These are phyloP conservation scores for Melanogaster broomeanus DNA, from an alignment of 768 basidiomycete species.

Conservation along the genomic window DNA sequence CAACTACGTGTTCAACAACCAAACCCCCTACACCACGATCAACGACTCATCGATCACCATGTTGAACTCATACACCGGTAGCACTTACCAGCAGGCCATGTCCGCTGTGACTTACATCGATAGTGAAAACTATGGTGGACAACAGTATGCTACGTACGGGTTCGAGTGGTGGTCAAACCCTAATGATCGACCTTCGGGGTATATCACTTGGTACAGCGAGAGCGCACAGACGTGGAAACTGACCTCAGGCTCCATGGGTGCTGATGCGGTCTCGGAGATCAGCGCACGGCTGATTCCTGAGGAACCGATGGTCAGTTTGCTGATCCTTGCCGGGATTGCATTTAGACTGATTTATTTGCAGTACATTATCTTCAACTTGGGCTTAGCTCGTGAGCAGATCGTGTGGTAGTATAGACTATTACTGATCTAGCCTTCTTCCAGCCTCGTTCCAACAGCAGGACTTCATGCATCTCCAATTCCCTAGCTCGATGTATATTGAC, in stretches of 20 bases:
- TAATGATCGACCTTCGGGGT: conserved; percentile 63
- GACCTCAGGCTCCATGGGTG: conserved; percentile 62
- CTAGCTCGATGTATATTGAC: conserved; percentile 80
- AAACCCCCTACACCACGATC: conserved; percentile 52
- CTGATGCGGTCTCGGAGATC: conserved; percentile 61
- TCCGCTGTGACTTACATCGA: conserved; percentile 64
- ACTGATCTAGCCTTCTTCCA: conserved; percentile 17
- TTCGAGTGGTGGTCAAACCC: conserved; percentile 84
- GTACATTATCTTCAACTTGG: conserved; percentile 86
- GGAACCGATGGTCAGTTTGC: conserved; percentile 83
- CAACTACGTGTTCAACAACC: conserved; percentile 60
- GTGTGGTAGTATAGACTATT: neutral
- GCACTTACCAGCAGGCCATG: conserved; percentile 71
- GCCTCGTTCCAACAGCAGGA: conserved; percentile 74
- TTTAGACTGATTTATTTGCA: conserved; percentile 29
- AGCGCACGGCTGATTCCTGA: conserved; percentile 72
- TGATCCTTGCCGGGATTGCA: neutral
- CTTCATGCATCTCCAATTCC: conserved; percentile 73
- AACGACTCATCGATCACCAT: conserved; percentile 50
- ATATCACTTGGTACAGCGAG: conserved; percentile 81
- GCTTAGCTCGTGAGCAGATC: conserved; percentile 59
- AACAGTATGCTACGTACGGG: conserved; percentile 61
- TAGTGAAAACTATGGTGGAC: conserved; percentile 54
- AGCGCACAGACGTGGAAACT: conserved; percentile 72
- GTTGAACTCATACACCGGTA: conserved; percentile 72